A percentile compares a stretch with the other conserved stretches of the same genome.
phyloP scores from a whole-genome alignment of 768 basidiomycete genomes.

The Sarcodon sp. region DNA sequence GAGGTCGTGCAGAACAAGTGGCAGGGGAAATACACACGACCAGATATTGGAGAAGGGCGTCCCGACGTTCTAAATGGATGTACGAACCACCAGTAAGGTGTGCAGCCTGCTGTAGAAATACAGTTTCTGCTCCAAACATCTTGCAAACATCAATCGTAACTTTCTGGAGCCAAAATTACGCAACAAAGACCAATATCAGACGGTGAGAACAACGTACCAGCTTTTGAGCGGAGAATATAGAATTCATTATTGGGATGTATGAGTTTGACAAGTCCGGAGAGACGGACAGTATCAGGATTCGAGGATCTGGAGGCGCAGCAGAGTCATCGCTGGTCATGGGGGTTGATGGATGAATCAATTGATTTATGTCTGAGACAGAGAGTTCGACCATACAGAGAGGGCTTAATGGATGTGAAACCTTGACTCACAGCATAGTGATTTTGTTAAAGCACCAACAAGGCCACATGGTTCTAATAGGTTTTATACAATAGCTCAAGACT shows the following conservation, averaged over 20 bases:
- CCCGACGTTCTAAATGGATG: slow-evolving; percentile 67
- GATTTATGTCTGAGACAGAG: slow-evolving; percentile 50
- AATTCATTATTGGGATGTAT: slow-evolving; percentile 98
- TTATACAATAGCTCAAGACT: slow-evolving; percentile 7
- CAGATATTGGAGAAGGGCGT: slow-evolving; percentile 86
- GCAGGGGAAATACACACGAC: slow-evolving; percentile 33
- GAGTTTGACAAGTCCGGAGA: slow-evolving; percentile 83
- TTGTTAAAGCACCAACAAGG: slow-evolving; percentile 82
- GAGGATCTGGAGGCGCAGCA: slow-evolving; percentile 29
- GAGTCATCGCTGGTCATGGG: slow-evolving; percentile 19
- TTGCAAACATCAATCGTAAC: slow-evolving; percentile 96
- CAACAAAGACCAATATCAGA: slow-evolving; percentile 3
- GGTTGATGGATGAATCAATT: slow-evolving; percentile 26
- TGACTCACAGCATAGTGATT: slow-evolving; percentile 77
- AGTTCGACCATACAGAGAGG: slow-evolving; percentile 7
- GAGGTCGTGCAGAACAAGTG: neutral
- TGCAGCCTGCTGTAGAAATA: slow-evolving; percentile 95
- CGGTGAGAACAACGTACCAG: slow-evolving; percentile 37
- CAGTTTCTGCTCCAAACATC: slow-evolving; percentile 76
- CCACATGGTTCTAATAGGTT: slow-evolving; percentile 39
- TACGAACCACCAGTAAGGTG: slow-evolving; percentile 94
- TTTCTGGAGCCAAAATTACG: slow-evolving; percentile 44
- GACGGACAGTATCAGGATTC: slow-evolving; percentile 75
- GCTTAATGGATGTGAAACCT: neutral
- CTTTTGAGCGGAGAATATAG: slow-evolving; percentile 98